A percentile compares a stretch with the other conserved stretches of the same genome.
These are phyloP conservation scores for Kodamaea kaohsiungensis DNA, from an alignment of 805 yeast species.

Conservation along the genomic window DNA sequence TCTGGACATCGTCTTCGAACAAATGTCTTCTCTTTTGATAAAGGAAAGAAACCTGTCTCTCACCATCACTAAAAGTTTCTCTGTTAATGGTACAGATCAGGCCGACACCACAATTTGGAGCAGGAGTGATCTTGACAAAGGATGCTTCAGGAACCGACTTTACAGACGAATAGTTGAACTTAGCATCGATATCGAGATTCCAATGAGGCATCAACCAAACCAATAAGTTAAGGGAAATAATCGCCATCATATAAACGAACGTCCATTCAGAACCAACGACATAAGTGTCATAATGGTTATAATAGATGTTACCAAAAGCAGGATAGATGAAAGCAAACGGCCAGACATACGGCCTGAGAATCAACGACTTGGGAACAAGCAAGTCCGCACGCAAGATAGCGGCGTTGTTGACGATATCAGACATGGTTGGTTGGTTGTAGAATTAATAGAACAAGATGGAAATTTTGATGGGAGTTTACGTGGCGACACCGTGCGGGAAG, in stretches of 20 bases:
- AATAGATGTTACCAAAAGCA: conserved; percentile 62
- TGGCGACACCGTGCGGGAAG: conserved; percentile 5
- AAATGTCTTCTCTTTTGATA: conserved; percentile 93
- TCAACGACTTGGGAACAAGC: conserved; percentile 63
- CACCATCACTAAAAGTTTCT: conserved; percentile 54
- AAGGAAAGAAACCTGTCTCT: conserved; percentile 65
- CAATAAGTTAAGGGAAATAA: conserved; percentile 71
- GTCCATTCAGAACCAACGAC: conserved; percentile 96
- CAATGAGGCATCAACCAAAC: conserved; percentile 92
- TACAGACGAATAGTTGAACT: conserved; percentile 66
- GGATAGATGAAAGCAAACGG: conserved; percentile 85
- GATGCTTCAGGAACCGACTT: conserved; percentile 60
- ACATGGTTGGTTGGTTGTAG: conserved; percentile 22
- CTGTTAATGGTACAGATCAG: conserved; percentile 69
- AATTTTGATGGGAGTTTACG: background rate
- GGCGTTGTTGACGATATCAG: conserved; percentile 63
- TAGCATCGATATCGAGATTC: conserved; percentile 71
- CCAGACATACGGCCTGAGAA: conserved; percentile 74
- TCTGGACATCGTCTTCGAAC: conserved; percentile 51
- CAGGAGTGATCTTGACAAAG: conserved; percentile 74
- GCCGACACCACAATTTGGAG: conserved; percentile 83
- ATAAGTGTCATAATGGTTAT: conserved; percentile 70
- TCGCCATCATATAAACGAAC: conserved; percentile 75
- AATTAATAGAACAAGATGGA: background rate
- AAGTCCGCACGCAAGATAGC: conserved; percentile 72